Conservation (phyloP, 2,329 filamentous ascomycete species). For the Microcyclosporella mali region DNA sequence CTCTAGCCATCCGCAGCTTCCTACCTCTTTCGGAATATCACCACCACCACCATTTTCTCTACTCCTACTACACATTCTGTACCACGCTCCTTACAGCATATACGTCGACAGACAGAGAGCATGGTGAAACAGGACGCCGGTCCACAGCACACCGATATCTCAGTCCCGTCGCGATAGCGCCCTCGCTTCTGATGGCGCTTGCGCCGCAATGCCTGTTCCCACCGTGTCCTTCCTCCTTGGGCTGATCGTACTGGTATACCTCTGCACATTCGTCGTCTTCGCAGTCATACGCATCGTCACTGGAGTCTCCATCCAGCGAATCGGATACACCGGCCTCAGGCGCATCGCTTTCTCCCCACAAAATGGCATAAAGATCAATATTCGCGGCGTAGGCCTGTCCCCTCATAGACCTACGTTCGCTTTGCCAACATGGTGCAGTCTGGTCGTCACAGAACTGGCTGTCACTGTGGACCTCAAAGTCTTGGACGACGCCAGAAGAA, state of each 20-base stretch:
- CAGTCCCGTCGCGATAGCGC: conserved; percentile 4
- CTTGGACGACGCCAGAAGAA: conserved; percentile 38
- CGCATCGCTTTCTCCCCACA: conserved; percentile 83
- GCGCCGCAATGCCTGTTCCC: conserved; percentile 39
- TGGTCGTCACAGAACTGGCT: conserved; percentile 78
- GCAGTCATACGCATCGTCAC: conserved; percentile 88
- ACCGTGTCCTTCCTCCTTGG: conserved; percentile 70
- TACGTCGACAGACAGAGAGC: background rate
- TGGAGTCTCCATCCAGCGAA: conserved; percentile 88
- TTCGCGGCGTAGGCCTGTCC: conserved; percentile 79
- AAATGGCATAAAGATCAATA: conserved; percentile 83
- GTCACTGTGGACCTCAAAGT: conserved; percentile 73
- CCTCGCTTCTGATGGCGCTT: conserved; percentile 21
- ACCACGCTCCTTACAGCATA: no score
- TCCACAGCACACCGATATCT: background rate
- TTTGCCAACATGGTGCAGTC: conserved; percentile 91
- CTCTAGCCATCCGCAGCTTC: no score
- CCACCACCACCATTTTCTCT: background rate
- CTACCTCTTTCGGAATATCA: no score
- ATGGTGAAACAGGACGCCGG: background rate
- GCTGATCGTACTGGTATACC: conserved; percentile 76
- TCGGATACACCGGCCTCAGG: conserved; percentile 87
- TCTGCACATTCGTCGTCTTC: conserved; percentile 88
- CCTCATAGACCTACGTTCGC: conserved; percentile 93
- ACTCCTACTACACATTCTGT: background rate